Conservation (phyloP, 2,329 filamentous ascomycete species). For the Verruconis gallopava region DNA sequence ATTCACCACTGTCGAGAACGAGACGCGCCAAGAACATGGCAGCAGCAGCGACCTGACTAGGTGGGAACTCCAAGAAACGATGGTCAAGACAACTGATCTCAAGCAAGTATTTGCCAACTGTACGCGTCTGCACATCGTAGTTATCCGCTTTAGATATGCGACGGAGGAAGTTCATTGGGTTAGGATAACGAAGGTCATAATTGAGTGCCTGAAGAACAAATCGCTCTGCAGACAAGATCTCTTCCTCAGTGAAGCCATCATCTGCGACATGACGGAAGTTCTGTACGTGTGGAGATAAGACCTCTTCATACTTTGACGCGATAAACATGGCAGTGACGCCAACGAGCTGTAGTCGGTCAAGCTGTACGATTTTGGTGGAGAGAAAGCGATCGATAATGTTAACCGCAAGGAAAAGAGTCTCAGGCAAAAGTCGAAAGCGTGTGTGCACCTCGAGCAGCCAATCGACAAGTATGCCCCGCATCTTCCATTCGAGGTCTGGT, state of each 20-base stretch:
- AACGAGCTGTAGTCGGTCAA: constrained; percentile 90
- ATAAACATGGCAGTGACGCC: constrained; percentile 99
- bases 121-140: constrained; percentile 96
- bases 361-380: constrained; percentile 85
- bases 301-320: constrained; percentile 97
- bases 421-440: constrained; percentile 85
- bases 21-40: constrained; percentile 91
- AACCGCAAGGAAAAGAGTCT: constrained; percentile 91
- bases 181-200: constrained; percentile 96
- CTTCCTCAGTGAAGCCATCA: constrained; percentile 86
- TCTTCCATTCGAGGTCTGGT: constrained; percentile 95
- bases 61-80: constrained; percentile 78
- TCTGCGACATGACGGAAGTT: constrained; percentile 97
- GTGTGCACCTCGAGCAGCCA: constrained; percentile 99
- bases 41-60: constrained; percentile 80
- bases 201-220: constrained; percentile 83
- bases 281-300: constrained; percentile 87
- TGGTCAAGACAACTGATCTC: constrained; percentile 95
- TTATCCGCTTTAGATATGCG: constrained; percentile 98
- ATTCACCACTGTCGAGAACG: constrained; percentile 80
- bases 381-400: constrained; percentile 98
- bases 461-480: constrained; percentile 90
- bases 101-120: constrained; percentile 92
- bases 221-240: constrained; percentile 94
- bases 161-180: constrained; percentile 99